Evolutionary conservation across 352 stramenopile species (phyloP), one percentile per base, ranked within the genome.

Genomic region (Thalassiosira mediterranea): DNA sequence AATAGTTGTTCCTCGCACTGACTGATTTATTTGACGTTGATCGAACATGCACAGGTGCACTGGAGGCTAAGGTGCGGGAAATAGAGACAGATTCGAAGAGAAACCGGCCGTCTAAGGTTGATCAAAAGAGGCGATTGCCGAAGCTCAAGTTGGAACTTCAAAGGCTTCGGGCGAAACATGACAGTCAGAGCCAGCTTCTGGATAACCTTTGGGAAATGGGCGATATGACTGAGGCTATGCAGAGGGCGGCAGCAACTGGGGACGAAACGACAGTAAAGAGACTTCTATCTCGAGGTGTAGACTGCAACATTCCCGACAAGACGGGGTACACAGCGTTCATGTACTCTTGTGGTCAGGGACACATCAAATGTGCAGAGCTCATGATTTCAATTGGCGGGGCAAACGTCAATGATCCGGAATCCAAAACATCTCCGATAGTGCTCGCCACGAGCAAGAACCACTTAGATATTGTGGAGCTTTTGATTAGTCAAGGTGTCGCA

Each of bases 101-200:
- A 40, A 46, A 64, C 28, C 34, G 42, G 3, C 56, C 56, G 7
- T 46, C 37, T 37, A 64, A 32, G 31, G 56, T 64, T 11, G 56
- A 64, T 19, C 5, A 64, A 15, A 64, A 64, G 56, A 48, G 56
- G 28, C 29, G 34, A 8, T 34, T 64, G n/a, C 56, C 56, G 10
- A 64, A 52, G 21, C 29, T 64, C 5, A 64, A 64, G 34, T 52
- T 64, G 34, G 56, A 64, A 19, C 56, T 64, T 23, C 56, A 64
- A 15, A 8, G 56, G 13, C 17, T 64, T 13, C 29, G 31, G 21
- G 42, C 56, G 3, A 47, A 64, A 13, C 21, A 64, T 51, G 56
- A 64, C 8, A 64, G 32, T n/a, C 38, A 47, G 37, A 21, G 2
- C 13, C 34, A 29, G 13, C 34, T 64, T 2, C 26, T 64, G 15